phyloP scores from a whole-genome alignment of 192 early-diverging fungal species.

The Glomus cerebriforme region DNA sequence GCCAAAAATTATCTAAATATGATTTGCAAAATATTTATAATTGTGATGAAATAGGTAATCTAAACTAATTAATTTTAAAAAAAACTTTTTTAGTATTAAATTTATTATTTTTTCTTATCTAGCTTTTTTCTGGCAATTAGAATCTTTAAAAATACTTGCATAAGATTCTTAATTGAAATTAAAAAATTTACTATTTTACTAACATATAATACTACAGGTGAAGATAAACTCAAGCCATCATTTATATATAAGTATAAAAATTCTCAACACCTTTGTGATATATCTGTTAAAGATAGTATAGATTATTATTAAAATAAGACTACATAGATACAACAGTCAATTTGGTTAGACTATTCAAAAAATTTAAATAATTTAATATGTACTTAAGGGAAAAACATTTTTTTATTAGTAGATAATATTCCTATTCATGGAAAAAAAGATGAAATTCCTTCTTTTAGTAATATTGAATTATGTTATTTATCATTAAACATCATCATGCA shows the following conservation, averaged over 20 bases:
- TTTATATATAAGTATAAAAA: constrained; percentile 26
- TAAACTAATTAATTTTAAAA: too few relatives aligned
- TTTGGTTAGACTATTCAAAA: neutral
- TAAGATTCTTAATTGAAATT: neutral
- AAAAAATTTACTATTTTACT: constrained; percentile 14
- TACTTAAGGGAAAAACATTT: too few relatives aligned
- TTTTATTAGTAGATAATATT: too few relatives aligned
- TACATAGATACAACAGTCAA: constrained; percentile 5
- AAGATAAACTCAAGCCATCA: neutral
- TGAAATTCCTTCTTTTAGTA: too few relatives aligned
- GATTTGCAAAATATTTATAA: too few relatives aligned
- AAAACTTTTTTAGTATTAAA: too few relatives aligned
- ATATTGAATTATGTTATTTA: too few relatives aligned
- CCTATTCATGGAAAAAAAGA: too few relatives aligned
- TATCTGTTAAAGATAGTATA: neutral
- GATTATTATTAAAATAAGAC: constrained; percentile 4
- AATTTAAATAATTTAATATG: neutral
- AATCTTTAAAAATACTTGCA: constrained; percentile 2
- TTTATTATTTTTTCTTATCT: too few relatives aligned
- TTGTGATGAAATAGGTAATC: too few relatives aligned
- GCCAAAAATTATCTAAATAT: too few relatives aligned
- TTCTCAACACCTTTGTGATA: neutral
- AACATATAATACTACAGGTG: neutral
- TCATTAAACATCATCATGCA: too few relatives aligned
- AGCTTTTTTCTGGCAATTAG: neutral